Evolutionary conservation across 345 rosid species (phyloP).

Genomic region (Pugionium dolabratum): DNA sequence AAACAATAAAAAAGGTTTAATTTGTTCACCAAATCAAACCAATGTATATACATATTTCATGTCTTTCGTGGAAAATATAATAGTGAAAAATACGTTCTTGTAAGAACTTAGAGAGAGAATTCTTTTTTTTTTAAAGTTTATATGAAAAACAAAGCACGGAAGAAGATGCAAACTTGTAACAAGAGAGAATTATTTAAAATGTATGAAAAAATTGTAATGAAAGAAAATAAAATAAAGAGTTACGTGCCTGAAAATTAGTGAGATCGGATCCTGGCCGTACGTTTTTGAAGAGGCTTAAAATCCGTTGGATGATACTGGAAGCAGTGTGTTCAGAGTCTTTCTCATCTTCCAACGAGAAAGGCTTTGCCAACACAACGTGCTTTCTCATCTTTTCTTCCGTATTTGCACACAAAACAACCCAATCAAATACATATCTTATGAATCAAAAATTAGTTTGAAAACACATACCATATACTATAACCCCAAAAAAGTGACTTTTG

Average conservation of each 20-base stretch:
- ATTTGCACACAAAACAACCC: background rate
- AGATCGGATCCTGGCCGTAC: constrained; percentile 66
- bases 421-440: background rate
- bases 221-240: too few species aligned
- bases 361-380: constrained; percentile 47
- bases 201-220: too few species aligned
- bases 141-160: too few species aligned
- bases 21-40: background rate
- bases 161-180: too few species aligned
- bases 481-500: constrained; percentile 9
- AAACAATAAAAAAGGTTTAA: too few species aligned
- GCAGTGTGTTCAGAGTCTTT: constrained; percentile 42
- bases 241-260: constrained; percentile 51
- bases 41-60: too few species aligned
- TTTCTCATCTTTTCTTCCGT: constrained; percentile 15
- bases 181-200: too few species aligned
- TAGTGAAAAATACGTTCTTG: too few species aligned
- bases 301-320: constrained; percentile 48
- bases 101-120: too few species aligned
- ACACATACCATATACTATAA: constrained; percentile 21
- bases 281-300: constrained; percentile 52
- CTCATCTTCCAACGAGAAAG: constrained; percentile 51
- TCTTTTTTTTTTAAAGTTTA: too few species aligned
- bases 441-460: background rate
- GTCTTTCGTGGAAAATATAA: too few species aligned